Percentiles rank a stretch among this genome's conserved stretches.
These are phyloP conservation scores for Leccinum longicurvipes DNA, from an alignment of 768 basidiomycete genomes.

Conservation along the genomic window DNA sequence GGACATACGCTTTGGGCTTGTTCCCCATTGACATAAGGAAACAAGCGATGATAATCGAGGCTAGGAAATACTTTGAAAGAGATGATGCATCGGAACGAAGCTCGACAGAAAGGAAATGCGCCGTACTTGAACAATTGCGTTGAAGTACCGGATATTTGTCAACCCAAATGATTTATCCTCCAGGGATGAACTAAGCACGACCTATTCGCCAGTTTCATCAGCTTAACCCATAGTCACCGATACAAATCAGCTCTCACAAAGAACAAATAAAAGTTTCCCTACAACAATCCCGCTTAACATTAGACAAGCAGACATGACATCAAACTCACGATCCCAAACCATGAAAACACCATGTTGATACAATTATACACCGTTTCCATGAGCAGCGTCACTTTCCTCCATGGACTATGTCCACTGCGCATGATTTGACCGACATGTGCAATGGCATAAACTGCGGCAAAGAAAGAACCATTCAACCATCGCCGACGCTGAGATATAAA, in stretches of 20 bases:
- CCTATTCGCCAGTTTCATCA: conserved; percentile 38
- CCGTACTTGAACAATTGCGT: conserved; percentile 68
- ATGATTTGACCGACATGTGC: conserved; percentile 54
- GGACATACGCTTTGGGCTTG: conserved; percentile 71
- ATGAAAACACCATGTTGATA: conserved; percentile 83
- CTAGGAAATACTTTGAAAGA: conserved; percentile 66
- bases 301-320: background rate
- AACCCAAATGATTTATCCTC: conserved; percentile 71
- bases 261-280: conserved; percentile 96
- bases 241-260: conserved; percentile 54
- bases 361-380: conserved; percentile 85
- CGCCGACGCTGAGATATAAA: conserved; percentile 90
- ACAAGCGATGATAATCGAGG: conserved; percentile 79
- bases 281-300: background rate
- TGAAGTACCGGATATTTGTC: conserved; percentile 64
- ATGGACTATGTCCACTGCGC: conserved; percentile 57
- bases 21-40: conserved; percentile 98
- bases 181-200: conserved; percentile 84
- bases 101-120: background rate
- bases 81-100: conserved; percentile 1
- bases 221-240: background rate
- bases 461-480: conserved; percentile 92
- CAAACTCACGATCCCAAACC: conserved; percentile 82
- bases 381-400: conserved; percentile 71
- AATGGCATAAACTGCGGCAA: conserved; percentile 90